These are phyloP conservation scores for Trichophyton rubrum DNA, from an alignment of 2,329 filamentous ascomycete genomes.

Conservation along the genomic window DNA sequence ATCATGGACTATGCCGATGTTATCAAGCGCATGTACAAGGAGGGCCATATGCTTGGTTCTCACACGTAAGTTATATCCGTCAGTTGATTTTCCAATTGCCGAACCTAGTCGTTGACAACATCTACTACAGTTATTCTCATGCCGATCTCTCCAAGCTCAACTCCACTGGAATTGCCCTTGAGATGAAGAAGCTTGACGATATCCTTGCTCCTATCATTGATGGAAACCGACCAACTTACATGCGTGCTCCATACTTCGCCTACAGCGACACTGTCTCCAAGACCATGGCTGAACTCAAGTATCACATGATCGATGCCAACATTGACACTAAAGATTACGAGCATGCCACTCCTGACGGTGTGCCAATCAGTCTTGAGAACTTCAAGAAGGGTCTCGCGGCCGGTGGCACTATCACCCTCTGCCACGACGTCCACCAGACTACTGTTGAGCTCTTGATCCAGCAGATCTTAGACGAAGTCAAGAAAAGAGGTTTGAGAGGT, in stretches of 20 bases:
- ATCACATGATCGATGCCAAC: constrained; percentile 33
- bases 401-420: constrained; percentile 2
- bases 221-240: constrained; percentile 36
- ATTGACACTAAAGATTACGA: constrained; percentile 35
- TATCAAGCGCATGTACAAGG: constrained; percentile 20
- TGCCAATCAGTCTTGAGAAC: background rate
- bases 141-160: constrained; percentile 26
- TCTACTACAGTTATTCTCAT: constrained; percentile 27
- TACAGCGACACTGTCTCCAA: constrained; percentile 23
- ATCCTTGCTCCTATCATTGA: constrained; percentile 28
- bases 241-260: constrained; percentile 36
- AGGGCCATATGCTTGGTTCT: constrained; percentile 37
- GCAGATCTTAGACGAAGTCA: constrained; percentile 6
- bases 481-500: constrained; percentile 4
- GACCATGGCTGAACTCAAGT: constrained; percentile 31
- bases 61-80: constrained; percentile 27
- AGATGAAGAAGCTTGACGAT: constrained; percentile 34
- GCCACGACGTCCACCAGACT: constrained; percentile 7
- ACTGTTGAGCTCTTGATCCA: constrained; percentile 7
- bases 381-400: background rate
- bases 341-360: constrained; percentile 12
- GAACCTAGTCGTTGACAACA: background rate
- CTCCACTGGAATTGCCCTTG: constrained; percentile 20
- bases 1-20: constrained; percentile 18
- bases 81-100: background rate